phyloP scores from a whole-genome alignment of 345 rosid genomes.

The Populus ilicifolia region DNA sequence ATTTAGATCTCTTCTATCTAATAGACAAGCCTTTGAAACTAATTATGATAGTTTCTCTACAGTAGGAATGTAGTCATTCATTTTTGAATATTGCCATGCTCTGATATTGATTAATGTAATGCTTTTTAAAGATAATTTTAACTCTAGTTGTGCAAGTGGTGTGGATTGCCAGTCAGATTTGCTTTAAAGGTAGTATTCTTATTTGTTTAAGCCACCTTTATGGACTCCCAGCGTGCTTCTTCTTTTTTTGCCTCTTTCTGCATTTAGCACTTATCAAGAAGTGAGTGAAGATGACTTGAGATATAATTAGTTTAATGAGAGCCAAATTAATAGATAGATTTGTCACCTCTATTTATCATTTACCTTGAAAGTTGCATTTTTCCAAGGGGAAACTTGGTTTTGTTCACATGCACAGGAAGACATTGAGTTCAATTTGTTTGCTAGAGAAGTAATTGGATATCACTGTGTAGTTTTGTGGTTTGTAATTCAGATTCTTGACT shows the following conservation, averaged over 20 bases:
- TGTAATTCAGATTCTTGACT: background rate
- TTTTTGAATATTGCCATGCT: background rate
- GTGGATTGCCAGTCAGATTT: background rate
- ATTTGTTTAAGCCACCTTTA: background rate
- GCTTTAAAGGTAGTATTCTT: background rate
- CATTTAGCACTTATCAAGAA: background rate
- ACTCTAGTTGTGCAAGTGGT: background rate
- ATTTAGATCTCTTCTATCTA: background rate
- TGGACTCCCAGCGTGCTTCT: background rate
- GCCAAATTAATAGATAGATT: background rate
- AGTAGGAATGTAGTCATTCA: background rate
- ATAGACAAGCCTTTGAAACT: background rate
- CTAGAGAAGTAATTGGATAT: background rate
- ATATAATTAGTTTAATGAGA: background rate
- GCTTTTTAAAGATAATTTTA: background rate
- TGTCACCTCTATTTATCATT: background rate
- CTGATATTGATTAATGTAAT: background rate
- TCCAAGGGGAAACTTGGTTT: background rate
- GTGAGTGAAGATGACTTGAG: background rate
- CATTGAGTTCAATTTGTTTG: background rate
- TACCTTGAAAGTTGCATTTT: background rate
- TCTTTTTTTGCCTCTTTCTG: background rate
- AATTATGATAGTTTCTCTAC: background rate
- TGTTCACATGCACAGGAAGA: background rate
- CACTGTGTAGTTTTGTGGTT: background rate